A percentile compares a stretch with the other conserved stretches of the same genome.
These are phyloP conservation scores for Metarhizium humberi DNA, from an alignment of 2,329 filamentous ascomycete species.

Conservation along the genomic window DNA sequence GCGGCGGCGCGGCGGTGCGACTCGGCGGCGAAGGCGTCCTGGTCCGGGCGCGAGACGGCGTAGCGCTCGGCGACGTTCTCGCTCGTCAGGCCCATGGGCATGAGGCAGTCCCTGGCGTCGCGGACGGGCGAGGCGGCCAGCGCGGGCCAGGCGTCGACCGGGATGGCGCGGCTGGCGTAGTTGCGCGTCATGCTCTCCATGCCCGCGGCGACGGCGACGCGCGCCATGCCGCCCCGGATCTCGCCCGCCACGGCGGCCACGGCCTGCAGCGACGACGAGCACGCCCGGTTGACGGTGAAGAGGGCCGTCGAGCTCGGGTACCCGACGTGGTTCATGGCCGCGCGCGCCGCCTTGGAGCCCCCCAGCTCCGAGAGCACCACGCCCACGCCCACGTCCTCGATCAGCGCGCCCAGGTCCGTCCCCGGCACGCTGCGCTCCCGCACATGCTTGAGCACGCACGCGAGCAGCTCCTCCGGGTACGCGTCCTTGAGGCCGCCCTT, in stretches of 20 bases:
- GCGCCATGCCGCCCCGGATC: conserved; percentile 66
- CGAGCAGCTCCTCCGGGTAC: conserved; percentile 82
- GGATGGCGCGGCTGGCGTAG: conserved; percentile 79
- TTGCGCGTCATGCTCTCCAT: conserved; percentile 97
- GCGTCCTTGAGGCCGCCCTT: conserved; percentile 79
- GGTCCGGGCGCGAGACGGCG: conserved; percentile 61
- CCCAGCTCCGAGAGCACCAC: conserved; percentile 87
- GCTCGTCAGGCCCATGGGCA: conserved; percentile 86
- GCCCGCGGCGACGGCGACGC: conserved; percentile 70
- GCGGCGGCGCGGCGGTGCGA: conserved; percentile 65
- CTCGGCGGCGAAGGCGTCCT: conserved; percentile 72
- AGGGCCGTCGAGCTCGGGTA: conserved; percentile 64
- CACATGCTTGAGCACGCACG: conserved; percentile 38
- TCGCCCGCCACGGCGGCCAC: conserved; percentile 66
- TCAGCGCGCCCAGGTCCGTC: conserved; percentile 56
- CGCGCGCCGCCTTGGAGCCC: conserved; percentile 81
- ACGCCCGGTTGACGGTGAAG: conserved; percentile 84
- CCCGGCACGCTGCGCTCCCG: conserved; percentile 26
- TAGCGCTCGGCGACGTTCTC: conserved; percentile 83
- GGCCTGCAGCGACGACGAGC: conserved; percentile 67
- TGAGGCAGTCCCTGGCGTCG: conserved; percentile 77
- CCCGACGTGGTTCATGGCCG: conserved; percentile 80
- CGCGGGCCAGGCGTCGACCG: conserved; percentile 68
- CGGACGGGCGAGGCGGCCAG: conserved; percentile 54
- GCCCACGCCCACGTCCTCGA: conserved; percentile 74